Percentiles rank a stretch among this genome's conserved stretches.
phyloP scores from a whole-genome alignment of 148 eudicot genomes.

The Camellia granthamiana region DNA sequence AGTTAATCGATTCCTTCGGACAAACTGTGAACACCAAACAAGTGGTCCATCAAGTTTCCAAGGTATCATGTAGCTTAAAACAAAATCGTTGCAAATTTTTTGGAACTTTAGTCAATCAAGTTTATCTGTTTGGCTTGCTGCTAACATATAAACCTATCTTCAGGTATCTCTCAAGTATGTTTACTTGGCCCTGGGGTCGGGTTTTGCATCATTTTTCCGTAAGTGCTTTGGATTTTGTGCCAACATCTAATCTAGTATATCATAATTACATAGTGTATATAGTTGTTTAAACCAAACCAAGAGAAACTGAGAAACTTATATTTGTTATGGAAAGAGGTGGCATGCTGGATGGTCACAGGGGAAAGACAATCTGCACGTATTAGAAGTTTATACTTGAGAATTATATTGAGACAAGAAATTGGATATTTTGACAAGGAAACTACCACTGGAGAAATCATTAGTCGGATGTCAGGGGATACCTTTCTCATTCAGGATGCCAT shows the following conservation, averaged over 20 bases:
- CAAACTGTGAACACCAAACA: constrained; percentile 11
- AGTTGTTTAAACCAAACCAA: background rate
- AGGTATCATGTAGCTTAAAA: constrained; percentile 19
- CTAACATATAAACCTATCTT: background rate
- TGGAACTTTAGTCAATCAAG: background rate
- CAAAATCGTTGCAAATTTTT: background rate
- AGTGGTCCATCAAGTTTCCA: constrained; percentile 31
- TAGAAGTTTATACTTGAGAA: constrained; percentile 37
- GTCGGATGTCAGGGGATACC: constrained; percentile 36
- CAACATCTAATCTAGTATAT: no score
- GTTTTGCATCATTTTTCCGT: constrained; percentile 27
- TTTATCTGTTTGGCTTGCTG: background rate
- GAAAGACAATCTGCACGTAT: constrained; percentile 42
- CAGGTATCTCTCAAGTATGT: constrained; percentile 35
- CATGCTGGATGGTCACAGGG: constrained; percentile 46
- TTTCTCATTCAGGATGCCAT: constrained; percentile 47
- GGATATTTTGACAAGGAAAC: constrained; percentile 42
- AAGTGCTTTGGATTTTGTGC: constrained; percentile 1
- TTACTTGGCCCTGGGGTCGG: constrained; percentile 37
- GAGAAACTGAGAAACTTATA: background rate
- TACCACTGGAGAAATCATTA: constrained; percentile 37
- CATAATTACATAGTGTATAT: background rate
- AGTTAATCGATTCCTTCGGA: constrained; percentile 32
- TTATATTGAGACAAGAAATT: constrained; percentile 36
- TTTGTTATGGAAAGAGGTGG: constrained; percentile 28